Conservation (phyloP, 257 asterid genomes). For the Petunia axillaris region DNA sequence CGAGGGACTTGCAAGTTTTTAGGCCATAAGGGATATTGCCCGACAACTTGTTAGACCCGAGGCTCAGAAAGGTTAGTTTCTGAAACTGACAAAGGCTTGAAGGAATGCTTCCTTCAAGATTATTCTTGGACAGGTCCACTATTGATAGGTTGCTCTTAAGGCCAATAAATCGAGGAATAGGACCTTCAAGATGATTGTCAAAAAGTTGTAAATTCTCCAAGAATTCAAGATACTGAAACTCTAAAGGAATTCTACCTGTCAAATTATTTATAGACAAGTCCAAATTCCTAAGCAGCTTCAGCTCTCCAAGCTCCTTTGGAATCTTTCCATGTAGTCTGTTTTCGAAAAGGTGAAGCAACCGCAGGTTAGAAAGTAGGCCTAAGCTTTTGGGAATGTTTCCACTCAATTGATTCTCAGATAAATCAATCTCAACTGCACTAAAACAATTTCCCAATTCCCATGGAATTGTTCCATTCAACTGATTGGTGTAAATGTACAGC, state of each 20-base stretch:
- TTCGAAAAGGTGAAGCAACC: constrained; percentile 74
- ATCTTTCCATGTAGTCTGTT: constrained; percentile 65
- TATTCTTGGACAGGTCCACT: constrained; percentile 73
- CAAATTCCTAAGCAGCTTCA: constrained; percentile 52
- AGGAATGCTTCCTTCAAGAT: constrained; percentile 74
- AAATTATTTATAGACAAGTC: constrained; percentile 78
- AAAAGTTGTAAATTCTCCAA: constrained; percentile 72
- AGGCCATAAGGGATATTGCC: constrained; percentile 81
- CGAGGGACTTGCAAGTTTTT: constrained; percentile 75
- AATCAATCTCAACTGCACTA: constrained; percentile 69
- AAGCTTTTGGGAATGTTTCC: constrained; percentile 64
- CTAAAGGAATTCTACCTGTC: constrained; percentile 72
- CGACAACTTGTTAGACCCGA: constrained; percentile 67
- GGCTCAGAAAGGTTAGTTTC: constrained; percentile 65
- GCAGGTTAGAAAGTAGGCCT: constrained; percentile 52
- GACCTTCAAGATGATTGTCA: constrained; percentile 66
- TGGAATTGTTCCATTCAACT: constrained; percentile 74
- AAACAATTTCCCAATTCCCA: constrained; percentile 62
- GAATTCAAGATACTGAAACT: constrained; percentile 60
- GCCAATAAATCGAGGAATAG: constrained; percentile 73
- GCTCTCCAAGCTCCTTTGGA: constrained; percentile 60
- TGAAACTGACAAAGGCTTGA: constrained; percentile 56
- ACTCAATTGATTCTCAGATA: constrained; percentile 68
- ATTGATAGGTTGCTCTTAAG: constrained; percentile 58
- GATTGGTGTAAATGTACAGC: constrained; percentile 69